These are phyloP conservation scores for Lenzites betulinus DNA, from an alignment of 768 basidiomycete species.

Conservation along the genomic window DNA sequence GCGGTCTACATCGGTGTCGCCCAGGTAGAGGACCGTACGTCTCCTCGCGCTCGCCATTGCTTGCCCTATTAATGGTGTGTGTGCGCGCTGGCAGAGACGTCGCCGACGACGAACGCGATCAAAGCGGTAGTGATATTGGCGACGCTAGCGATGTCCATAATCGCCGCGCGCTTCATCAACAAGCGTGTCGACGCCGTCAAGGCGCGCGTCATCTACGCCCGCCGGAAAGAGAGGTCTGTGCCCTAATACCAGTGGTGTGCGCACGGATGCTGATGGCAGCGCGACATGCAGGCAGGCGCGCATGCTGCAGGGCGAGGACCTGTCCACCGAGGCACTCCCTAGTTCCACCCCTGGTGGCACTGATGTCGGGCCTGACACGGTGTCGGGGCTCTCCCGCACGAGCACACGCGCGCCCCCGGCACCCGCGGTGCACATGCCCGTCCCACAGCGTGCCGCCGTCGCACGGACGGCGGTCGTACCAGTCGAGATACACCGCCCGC, in stretches of 20 bases:
- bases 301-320: neutral
- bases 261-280: no score
- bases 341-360: no score
- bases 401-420: no score
- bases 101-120: constrained; percentile 35
- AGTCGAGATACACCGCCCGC: neutral
- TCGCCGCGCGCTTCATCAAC: constrained; percentile 83
- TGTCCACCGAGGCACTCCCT: neutral
- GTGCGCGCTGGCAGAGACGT: neutral
- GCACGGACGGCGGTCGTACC: no score
- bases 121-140: constrained; percentile 65
- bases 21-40: neutral
- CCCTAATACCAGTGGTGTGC: no score
- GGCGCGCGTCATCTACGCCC: constrained; percentile 59
- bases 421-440: neutral
- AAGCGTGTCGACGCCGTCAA: constrained; percentile 67
- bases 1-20: constrained; percentile 81
- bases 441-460: neutral
- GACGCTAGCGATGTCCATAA: constrained; percentile 67
- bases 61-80: no score
- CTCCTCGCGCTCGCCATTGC: neutral
- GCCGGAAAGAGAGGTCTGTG: constrained; percentile 67
- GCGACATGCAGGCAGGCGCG: neutral
- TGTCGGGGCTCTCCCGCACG: neutral
- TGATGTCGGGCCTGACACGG: no score